phyloP scores from a whole-genome alignment of 202 grass and related monocot species.

The Schoenoplectus tabernaemontani region DNA sequence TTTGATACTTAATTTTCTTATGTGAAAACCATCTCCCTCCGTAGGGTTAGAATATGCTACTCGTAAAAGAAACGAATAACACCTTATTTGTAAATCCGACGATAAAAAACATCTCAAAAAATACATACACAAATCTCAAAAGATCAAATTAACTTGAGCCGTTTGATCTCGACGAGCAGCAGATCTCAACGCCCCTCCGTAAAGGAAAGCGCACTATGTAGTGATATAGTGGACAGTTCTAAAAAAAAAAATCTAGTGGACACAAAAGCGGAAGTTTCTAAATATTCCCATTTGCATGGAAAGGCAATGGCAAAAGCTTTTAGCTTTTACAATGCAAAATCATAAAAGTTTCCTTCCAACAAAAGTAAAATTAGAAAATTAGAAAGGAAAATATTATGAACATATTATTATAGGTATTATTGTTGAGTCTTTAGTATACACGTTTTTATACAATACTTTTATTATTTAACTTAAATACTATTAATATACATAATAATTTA shows the following conservation, averaged over 20 bases:
- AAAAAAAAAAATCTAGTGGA: background rate
- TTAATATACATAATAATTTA: no score
- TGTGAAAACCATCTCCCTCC: background rate
- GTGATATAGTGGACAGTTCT: background rate
- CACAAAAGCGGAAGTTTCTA: background rate
- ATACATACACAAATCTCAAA: no score
- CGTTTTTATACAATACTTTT: no score
- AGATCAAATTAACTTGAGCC: no score
- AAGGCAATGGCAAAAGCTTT: background rate
- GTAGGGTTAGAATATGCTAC: background rate
- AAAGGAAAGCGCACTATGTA: background rate
- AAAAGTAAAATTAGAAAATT: background rate
- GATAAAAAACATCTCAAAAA: no score
- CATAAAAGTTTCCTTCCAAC: background rate
- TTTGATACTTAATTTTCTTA: background rate
- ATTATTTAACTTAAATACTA: no score
- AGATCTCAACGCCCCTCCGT: background rate
- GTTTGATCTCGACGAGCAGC: no score
- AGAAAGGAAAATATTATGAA: background rate
- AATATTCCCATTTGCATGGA: background rate
- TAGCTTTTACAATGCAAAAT: slow-evolving; percentile 10
- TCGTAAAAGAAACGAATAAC: no score
- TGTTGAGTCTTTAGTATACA: no score
- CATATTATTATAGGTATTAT: no score
- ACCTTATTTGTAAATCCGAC: no score